Base-by-base conservation (phyloP, 805 yeast species). In the Wickerhamiella bombiphila region DNA sequence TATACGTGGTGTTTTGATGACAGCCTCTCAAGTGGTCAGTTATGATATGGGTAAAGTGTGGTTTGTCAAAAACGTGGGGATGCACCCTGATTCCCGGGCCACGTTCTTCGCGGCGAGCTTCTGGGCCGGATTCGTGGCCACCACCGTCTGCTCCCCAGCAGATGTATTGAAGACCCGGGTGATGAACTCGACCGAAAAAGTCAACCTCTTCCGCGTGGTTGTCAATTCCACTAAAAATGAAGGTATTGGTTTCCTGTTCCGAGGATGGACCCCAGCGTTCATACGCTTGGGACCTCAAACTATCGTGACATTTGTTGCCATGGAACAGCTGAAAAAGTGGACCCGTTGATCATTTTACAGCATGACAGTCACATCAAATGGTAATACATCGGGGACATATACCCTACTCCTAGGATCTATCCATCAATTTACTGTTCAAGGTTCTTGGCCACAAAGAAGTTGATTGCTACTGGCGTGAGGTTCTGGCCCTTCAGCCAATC, bases 261-360 rank as follows among this genome's bases (percentile, higher is more conserved):
- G 93, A 57, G 94, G 94, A 19, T 82, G 94, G 94, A 61, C 79
- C 26, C 94, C 94, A 22, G 75, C 91, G 31, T 82, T 82, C 53
- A 70, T 81, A 5, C 72, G 94, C 53, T 65, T 82, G 44, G 94
- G 93, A 0, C 94, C 94, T 25, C 66, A 62, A 39, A 62, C 66
- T 1, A 60, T 62, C 34, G 55, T 62, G 22, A 62, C 65, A 3
- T 62, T 62, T 38, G 34, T 60, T 22, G 63, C 54, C 13, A 42
- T 61, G 39, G 66, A 61, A 41, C 62, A 59, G 50, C 51, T 61
- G 30, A 56, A 57, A 40, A 42, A 43, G n/a, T 54, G 46, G 50
- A 54, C 51, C 16, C 41, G 40, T 7, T 42, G 47, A 30, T n/a
- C n/a, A n/a, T n/a, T n/a, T n/a, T n/a, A n/a, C n/a, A n/a, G n/a